phyloP scores from a whole-genome alignment of 2,329 filamentous ascomycete species.

The Pseudogymnoascus sp. region DNA sequence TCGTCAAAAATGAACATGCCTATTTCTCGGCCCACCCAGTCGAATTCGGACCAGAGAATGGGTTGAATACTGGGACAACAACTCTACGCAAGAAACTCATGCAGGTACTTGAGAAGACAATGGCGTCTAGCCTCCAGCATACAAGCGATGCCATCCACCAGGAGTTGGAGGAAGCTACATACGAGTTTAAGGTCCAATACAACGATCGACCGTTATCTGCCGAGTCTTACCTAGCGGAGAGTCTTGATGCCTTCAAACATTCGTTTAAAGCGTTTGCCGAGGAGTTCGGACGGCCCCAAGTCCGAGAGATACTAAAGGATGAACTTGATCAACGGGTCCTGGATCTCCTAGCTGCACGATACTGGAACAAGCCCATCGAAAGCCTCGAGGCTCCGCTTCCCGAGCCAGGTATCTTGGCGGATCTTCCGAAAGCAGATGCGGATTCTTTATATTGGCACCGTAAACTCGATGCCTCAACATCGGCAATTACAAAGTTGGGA shows the following conservation, averaged over 20 bases:
- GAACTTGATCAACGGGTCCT: slow-evolving; percentile 93
- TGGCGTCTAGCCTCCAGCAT: slow-evolving; percentile 83
- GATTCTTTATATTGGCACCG: slow-evolving; percentile 87
- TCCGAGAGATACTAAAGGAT: slow-evolving; percentile 79
- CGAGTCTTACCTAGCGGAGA: slow-evolving; percentile 93
- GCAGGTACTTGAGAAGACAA: slow-evolving; percentile 92
- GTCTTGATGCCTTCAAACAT: slow-evolving; percentile 92
- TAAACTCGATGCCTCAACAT: slow-evolving; percentile 86
- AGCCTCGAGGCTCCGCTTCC: slow-evolving; percentile 59
- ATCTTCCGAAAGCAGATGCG: slow-evolving; percentile 76
- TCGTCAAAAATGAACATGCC: slow-evolving; percentile 77
- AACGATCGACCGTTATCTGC: slow-evolving; percentile 92
- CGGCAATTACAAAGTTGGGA: slow-evolving; percentile 84
- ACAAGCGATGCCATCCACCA: slow-evolving; percentile 90
- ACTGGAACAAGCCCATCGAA: slow-evolving; percentile 95
- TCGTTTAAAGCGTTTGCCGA: slow-evolving; percentile 92
- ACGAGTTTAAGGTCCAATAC: slow-evolving; percentile 99
- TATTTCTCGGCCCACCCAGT: slow-evolving; percentile 78
- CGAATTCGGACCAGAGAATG: slow-evolving; percentile 67
- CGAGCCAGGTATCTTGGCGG: slow-evolving; percentile 64
- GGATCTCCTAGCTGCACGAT: slow-evolving; percentile 83
- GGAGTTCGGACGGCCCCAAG: slow-evolving; percentile 79
- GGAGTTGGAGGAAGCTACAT: slow-evolving; percentile 91
- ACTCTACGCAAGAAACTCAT: slow-evolving; percentile 92
- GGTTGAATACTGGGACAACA: slow-evolving; percentile 71